Percentiles rank a stretch among this genome's conserved stretches.
Conservation (phyloP, 768 basidiomycete species). For the Collybia sordida region DNA sequence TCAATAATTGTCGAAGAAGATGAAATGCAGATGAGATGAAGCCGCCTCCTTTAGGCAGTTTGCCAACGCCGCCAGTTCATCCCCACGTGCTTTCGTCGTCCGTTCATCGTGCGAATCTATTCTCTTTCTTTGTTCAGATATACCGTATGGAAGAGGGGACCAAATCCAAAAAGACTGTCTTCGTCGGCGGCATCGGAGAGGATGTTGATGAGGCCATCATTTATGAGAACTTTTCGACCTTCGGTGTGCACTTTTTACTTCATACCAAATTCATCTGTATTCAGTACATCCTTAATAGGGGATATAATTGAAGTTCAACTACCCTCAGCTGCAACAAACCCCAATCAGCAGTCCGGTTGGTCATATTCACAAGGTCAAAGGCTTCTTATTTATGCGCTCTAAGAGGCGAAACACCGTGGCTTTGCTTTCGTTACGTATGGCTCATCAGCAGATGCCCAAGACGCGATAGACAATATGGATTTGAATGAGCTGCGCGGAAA, state of each 20-base stretch:
- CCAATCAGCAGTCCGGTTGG: conserved; percentile 59
- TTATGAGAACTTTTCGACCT: conserved; percentile 80
- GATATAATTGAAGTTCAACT: conserved; percentile 92
- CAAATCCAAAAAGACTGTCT: conserved; percentile 83
- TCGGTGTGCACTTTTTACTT: conserved; percentile 55
- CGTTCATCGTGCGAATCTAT: conserved; percentile 40
- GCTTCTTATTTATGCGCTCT: conserved; percentile 7
- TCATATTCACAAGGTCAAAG: conserved; percentile 4
- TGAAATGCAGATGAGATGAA: conserved; percentile 21
- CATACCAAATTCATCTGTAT: conserved; percentile 1
- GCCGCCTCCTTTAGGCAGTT: conserved; percentile 18
- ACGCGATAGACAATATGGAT: conserved; percentile 99
- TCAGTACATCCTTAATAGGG: conserved; percentile 43
- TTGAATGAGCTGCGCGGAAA: conserved; percentile 82
- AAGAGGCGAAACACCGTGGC: conserved; percentile 84
- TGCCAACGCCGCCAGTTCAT: conserved; percentile 11
- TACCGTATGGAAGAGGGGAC: conserved; percentile 74
- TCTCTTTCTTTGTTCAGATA: conserved; percentile 27
- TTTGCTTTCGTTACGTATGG: conserved; percentile 92
- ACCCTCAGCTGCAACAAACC: conserved; percentile 76
- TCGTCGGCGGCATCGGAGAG: conserved; percentile 80
- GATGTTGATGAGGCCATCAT: conserved; percentile 80
- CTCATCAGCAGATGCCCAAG: conserved; percentile 81
- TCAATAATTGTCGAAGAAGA: too few relatives aligned
- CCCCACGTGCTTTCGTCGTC: conserved; percentile 26